phyloP scores from a whole-genome alignment of 257 asterid species.

The Solanum chmielewskii region DNA sequence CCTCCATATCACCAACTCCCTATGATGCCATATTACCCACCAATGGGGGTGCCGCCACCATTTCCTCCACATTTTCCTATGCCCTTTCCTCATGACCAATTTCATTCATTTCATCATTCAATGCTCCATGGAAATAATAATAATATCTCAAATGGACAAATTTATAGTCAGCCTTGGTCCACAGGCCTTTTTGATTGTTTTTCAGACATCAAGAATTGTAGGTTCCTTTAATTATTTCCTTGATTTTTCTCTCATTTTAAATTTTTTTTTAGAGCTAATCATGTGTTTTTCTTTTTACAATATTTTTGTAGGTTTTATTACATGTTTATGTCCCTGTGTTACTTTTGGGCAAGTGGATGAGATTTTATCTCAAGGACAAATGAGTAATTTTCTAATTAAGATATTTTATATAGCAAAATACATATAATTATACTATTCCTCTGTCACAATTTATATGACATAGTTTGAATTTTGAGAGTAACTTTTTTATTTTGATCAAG shows the following conservation, averaged over 20 bases:
- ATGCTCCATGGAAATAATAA: not conserved
- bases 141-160: not conserved
- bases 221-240: not conserved
- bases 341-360: constrained; percentile 14
- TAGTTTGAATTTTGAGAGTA: not conserved
- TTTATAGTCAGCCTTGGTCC: not conserved
- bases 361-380: constrained; percentile 13
- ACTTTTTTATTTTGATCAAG: not conserved
- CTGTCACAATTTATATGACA: not conserved
- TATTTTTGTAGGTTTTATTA: constrained; percentile 7
- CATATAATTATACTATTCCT: not conserved
- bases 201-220: constrained; percentile 6
- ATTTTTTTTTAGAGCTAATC: not conserved
- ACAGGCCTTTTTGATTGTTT: constrained; percentile 10
- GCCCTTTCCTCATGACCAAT: not conserved
- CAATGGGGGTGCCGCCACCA: not conserved
- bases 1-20: not conserved
- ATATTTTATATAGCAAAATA: not conserved
- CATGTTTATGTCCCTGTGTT: constrained; percentile 8
- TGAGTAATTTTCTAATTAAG: not conserved
- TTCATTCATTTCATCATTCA: not conserved
- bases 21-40: not conserved
- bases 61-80: not conserved
- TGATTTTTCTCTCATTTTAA: not conserved
- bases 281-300: not conserved